phyloP scores from a whole-genome alignment of 2,329 filamentous ascomycete genomes.

The Delphinella strobiligena region DNA sequence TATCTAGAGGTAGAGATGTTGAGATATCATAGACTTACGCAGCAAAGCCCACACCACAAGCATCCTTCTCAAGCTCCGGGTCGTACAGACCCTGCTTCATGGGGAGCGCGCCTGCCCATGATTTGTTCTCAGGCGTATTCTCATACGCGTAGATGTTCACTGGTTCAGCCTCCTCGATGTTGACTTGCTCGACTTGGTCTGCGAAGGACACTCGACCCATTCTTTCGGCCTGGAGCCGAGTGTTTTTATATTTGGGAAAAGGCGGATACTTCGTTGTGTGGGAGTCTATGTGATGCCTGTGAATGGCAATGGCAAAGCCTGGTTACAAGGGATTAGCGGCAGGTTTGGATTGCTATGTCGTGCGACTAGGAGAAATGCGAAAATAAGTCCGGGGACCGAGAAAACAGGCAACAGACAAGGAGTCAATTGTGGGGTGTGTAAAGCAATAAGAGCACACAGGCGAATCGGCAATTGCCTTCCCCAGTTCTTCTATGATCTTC shows the following conservation, averaged over 20 bases:
- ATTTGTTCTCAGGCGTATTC: conserved; percentile 64
- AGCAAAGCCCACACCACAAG: conserved; percentile 97
- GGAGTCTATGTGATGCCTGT: too few relatives aligned
- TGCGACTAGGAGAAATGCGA: too few relatives aligned
- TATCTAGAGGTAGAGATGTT: too few relatives aligned
- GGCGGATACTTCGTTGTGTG: background rate
- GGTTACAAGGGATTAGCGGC: too few relatives aligned
- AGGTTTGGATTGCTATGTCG: too few relatives aligned
- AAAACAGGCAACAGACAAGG: too few relatives aligned
- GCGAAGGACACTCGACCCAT: conserved; percentile 42
- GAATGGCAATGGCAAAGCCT: too few relatives aligned
- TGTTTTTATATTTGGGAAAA: background rate
- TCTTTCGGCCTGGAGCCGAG: conserved; percentile 41
- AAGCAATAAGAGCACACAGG: too few relatives aligned
- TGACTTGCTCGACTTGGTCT: conserved; percentile 37
- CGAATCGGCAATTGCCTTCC: background rate
- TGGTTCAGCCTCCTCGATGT: conserved; percentile 39
- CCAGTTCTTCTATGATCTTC: background rate
- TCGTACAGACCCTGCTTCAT: conserved; percentile 98
- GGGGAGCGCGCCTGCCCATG: conserved; percentile 89
- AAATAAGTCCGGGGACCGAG: too few relatives aligned
- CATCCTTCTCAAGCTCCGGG: conserved; percentile 93
- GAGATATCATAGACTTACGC: conserved; percentile 70
- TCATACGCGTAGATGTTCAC: conserved; percentile 71
- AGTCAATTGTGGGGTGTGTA: too few relatives aligned